These are phyloP conservation scores for Zoysia japonica DNA, from an alignment of 176 grass and related monocot species.

Conservation along the genomic window DNA sequence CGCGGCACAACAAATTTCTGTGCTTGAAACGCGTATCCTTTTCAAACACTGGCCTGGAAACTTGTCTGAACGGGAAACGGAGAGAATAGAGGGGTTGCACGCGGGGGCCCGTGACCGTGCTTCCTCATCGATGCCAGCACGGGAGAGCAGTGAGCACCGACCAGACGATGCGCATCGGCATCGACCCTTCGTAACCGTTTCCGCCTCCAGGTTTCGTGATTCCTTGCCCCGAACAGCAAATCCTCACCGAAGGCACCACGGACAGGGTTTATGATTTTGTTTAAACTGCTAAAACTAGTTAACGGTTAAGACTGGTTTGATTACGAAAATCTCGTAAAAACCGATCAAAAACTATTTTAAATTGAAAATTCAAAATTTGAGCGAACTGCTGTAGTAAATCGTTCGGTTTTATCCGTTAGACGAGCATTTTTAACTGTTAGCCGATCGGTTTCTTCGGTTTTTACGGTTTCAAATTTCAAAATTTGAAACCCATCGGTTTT, in stretches of 20 bases:
- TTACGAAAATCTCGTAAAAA: too few relatives aligned
- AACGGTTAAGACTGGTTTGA: too few relatives aligned
- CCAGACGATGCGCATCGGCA: not conserved
- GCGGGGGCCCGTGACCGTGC: not conserved
- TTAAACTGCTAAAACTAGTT: too few relatives aligned
- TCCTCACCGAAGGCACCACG: not conserved
- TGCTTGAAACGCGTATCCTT: not conserved
- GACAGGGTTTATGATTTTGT: too few relatives aligned
- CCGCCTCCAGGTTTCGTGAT: not conserved
- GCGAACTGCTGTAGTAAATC: too few relatives aligned
- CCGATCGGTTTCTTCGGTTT: too few relatives aligned
- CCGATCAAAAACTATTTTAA: too few relatives aligned
- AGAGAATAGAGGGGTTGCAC: not conserved
- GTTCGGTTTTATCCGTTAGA: too few relatives aligned
- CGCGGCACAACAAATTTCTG: not conserved
- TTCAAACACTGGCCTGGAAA: not conserved
- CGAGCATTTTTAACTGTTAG: too few relatives aligned
- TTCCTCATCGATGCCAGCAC: slow-evolving; percentile 5
- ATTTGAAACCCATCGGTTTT: too few relatives aligned
- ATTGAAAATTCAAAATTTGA: too few relatives aligned
- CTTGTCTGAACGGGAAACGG: not conserved
- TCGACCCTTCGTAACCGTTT: not conserved
- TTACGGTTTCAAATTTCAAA: too few relatives aligned
- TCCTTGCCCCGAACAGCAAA: not conserved
- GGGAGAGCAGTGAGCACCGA: not conserved